phyloP scores from a whole-genome alignment of 202 grass and related monocot genomes.

The Brachypodium distachyon region DNA sequence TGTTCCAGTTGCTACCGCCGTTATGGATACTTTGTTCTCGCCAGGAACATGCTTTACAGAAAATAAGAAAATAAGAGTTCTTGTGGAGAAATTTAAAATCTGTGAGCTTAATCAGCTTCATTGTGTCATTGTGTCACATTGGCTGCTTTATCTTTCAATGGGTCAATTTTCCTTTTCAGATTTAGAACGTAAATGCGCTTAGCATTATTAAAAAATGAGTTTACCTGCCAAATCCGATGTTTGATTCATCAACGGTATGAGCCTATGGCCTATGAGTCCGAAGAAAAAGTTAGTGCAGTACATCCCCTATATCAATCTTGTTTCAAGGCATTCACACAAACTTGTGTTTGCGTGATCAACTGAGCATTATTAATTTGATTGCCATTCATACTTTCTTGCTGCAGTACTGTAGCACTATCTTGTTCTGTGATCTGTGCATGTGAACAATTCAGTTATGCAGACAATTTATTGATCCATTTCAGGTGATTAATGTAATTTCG shows the following conservation, averaged over 20 bases:
- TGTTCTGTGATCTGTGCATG: not conserved
- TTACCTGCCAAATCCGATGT: not conserved
- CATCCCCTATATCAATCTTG: not conserved
- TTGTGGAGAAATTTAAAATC: not conserved
- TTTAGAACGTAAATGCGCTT: not conserved
- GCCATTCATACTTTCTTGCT: not conserved
- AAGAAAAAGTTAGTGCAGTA: not conserved
- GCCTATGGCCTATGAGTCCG: not conserved
- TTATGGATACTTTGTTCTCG: not conserved
- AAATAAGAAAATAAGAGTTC: not conserved
- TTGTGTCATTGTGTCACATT: not conserved
- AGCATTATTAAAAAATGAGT: not conserved
- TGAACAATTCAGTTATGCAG: conserved; percentile 16
- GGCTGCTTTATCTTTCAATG: not conserved
- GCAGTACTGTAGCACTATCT: not conserved
- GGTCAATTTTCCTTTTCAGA: not conserved
- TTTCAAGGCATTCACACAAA: not conserved
- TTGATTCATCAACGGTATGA: not conserved
- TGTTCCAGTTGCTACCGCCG: not conserved
- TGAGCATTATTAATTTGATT: not conserved
- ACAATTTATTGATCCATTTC: conserved; percentile 29
- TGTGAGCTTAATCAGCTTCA: not conserved
- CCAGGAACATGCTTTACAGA: not conserved
- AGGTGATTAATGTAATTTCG: conserved; percentile 41
- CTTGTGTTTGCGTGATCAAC: not conserved